A percentile compares a stretch with the other conserved stretches of the same genome.
Evolutionary conservation across 257 asterid genomes (phyloP).

Genomic region (Solanum bulbocastanum): DNA sequence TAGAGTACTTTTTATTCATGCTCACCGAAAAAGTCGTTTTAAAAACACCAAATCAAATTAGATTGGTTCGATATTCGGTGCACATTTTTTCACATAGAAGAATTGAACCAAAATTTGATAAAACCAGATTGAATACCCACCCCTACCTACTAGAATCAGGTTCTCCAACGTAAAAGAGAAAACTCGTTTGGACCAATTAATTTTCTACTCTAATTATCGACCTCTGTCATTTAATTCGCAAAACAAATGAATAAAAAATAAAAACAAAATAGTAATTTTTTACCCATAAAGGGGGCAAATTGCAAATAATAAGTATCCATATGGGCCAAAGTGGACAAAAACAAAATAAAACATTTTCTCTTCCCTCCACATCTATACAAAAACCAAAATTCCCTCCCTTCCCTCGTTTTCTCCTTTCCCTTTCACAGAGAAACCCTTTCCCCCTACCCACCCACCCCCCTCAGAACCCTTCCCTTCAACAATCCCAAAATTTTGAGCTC

Average conservation of each 20-base stretch:
- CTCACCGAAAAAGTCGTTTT: not conserved
- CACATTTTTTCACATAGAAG: too few relatives aligned
- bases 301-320: not conserved
- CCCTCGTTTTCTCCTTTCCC: slow-evolving; percentile 47
- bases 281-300: not conserved
- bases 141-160: not conserved
- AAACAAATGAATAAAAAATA: too few relatives aligned
- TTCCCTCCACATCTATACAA: slow-evolving; percentile 93
- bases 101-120: too few relatives aligned
- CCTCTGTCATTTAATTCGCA: too few relatives aligned
- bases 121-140: not conserved
- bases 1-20: too few relatives aligned
- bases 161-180: not conserved
- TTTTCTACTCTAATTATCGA: not conserved
- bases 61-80: not conserved
- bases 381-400: slow-evolving; percentile 95
- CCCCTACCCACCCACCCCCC: not conserved
- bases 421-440: not conserved
- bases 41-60: too few relatives aligned
- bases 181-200: too few relatives aligned
- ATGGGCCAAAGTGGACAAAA: slow-evolving; percentile 18
- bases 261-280: too few relatives aligned
- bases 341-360: not conserved
- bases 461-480: not conserved
- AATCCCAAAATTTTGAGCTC: not conserved